Conservation (phyloP, 306 rosid genomes). For the Citrullus colocynthis region DNA sequence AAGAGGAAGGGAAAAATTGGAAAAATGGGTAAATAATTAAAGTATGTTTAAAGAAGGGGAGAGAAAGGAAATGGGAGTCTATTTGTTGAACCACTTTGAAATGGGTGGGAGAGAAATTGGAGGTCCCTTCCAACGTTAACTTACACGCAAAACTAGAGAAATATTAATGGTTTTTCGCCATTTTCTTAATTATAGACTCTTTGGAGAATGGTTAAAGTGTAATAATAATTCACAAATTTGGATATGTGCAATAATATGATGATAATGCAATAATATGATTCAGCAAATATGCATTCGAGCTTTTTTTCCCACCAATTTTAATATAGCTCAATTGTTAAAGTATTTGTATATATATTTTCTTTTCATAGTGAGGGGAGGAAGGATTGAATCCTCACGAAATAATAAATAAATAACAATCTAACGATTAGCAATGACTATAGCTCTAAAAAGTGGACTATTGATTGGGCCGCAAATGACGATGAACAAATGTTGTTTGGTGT, state of each 20-base stretch:
- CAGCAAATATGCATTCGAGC: too few species aligned
- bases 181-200: conserved; percentile 6
- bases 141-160: conserved; percentile 20
- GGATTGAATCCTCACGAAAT: too few species aligned
- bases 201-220: neutral
- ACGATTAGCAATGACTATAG: too few species aligned
- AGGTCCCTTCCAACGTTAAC: neutral
- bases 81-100: conserved; percentile 26
- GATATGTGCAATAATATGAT: neutral
- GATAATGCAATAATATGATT: too few species aligned
- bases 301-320: too few species aligned
- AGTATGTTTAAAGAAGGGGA: neutral
- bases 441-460: too few species aligned
- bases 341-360: too few species aligned
- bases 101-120: conserved; percentile 28
- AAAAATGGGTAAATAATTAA: neutral
- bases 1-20: neutral
- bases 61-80: neutral
- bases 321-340: too few species aligned
- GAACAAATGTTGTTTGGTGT: too few species aligned
- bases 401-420: too few species aligned
- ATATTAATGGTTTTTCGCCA: neutral
- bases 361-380: too few species aligned
- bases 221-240: neutral
- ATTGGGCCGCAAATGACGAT: too few species aligned